These are phyloP conservation scores for Poa pratensis DNA, from an alignment of 176 grass and related monocot species.

Conservation along the genomic window DNA sequence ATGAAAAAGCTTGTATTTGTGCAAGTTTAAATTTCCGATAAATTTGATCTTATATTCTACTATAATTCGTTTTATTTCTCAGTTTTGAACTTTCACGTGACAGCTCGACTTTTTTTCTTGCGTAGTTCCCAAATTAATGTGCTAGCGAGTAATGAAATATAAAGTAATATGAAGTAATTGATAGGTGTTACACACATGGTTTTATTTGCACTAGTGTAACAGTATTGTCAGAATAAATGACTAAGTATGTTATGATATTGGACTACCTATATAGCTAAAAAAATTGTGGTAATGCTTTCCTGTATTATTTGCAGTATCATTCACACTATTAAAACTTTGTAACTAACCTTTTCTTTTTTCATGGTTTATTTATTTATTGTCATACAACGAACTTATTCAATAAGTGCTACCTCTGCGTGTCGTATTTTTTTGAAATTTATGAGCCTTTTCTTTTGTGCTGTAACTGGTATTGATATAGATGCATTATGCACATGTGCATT, in stretches of 20 bases:
- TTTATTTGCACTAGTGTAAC: background rate
- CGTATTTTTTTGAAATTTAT: conserved; percentile 2
- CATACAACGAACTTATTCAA: conserved; percentile 3
- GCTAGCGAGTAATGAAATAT: background rate
- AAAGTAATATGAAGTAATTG: background rate
- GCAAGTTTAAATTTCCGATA: background rate
- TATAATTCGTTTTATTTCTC: background rate
- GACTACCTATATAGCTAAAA: conserved; percentile 1
- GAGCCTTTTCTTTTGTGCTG: background rate
- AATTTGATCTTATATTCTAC: conserved; percentile 19
- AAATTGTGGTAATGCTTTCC: background rate
- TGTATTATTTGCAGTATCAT: background rate
- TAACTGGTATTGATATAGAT: background rate
- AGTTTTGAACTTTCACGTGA: conserved; percentile 11
- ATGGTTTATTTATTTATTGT: conserved; percentile 2
- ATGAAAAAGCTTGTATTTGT: conserved; percentile 5
- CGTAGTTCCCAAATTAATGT: background rate
- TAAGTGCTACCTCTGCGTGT: background rate
- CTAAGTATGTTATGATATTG: background rate
- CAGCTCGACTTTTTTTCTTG: background rate
- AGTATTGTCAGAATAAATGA: background rate
- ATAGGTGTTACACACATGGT: background rate
- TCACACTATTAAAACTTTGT: background rate
- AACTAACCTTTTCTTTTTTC: conserved; percentile 3
- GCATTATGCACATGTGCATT: background rate